Evolutionary conservation across 75 land plant species (phyloP).

Genomic region (Sequoia sempervirens): DNA sequence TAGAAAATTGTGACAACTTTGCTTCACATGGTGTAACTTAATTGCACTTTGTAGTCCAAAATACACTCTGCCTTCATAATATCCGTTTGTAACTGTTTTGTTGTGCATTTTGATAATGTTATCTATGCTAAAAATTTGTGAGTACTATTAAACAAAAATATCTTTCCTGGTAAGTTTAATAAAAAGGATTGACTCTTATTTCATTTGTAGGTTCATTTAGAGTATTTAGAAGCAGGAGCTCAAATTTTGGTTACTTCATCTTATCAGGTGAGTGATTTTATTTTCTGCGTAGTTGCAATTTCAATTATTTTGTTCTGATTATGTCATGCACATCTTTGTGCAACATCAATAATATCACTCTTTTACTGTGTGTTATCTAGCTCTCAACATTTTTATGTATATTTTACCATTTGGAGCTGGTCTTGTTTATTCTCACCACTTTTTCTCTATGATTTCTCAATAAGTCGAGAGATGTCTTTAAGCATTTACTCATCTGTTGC

Average conservation of each 20-base stretch:
- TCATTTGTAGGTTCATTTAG: slow-evolving; percentile 71
- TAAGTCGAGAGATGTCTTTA: not conserved
- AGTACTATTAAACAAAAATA: not conserved
- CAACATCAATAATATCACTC: not conserved
- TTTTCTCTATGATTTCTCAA: not conserved
- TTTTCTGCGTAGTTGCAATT: not conserved
- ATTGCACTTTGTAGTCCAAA: not conserved
- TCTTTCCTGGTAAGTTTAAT: not conserved
- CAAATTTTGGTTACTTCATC: slow-evolving; percentile 76
- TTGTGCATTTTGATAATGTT: slow-evolving; percentile 2
- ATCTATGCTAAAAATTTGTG: not conserved
- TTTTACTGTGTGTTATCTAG: not conserved
- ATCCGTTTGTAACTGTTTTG: not conserved
- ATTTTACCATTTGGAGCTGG: not conserved
- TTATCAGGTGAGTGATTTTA: slow-evolving; percentile 59
- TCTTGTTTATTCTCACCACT: not conserved
- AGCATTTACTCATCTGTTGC: not conserved
- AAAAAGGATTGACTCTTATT: not conserved
- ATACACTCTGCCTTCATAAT: not conserved
- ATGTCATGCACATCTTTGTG: not conserved
- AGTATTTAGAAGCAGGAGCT: slow-evolving; percentile 93
- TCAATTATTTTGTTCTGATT: not conserved
- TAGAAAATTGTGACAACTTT: not conserved
- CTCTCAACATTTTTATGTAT: not conserved
- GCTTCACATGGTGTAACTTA: not conserved